Percentiles rank a stretch among this genome's conserved stretches.
Conservation (phyloP, 768 basidiomycete genomes). For the Boletus edulis region DNA sequence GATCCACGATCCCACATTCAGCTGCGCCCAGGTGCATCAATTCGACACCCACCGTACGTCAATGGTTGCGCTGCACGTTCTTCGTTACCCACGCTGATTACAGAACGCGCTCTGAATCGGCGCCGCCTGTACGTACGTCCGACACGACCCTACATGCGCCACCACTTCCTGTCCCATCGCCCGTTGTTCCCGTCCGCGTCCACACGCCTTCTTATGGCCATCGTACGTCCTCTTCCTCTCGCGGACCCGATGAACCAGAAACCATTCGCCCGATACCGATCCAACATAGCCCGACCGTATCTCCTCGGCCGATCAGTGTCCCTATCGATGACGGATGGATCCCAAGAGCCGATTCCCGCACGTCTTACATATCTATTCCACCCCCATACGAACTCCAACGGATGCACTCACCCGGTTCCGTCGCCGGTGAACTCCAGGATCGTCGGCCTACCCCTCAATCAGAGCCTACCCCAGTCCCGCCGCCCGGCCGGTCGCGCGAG, state of each 20-base stretch:
- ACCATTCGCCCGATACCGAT: conserved; percentile 29
- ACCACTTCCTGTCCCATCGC: conserved; percentile 24
- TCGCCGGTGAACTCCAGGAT: conserved; percentile 14
- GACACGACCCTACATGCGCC: conserved; percentile 15
- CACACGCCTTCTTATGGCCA: conserved; percentile 21
- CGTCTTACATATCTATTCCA: conserved; percentile 22
- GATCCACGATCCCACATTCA: conserved; percentile 14
- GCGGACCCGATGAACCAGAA: conserved; percentile 19
- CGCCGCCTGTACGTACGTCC: conserved; percentile 23
- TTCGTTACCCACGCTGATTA: conserved; percentile 12
- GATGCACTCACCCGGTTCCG: conserved; percentile 11
- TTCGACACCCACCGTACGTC: conserved; percentile 26
- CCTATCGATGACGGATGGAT: conserved; percentile 31
- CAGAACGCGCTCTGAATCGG: conserved; percentile 28
- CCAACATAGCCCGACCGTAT: conserved; percentile 17
- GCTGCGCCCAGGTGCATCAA: conserved; percentile 15
- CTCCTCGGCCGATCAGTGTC: conserved; percentile 1
- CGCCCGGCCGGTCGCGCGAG: conserved; percentile 28
- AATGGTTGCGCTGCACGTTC: neutral
- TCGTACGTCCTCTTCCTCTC: conserved; percentile 8
- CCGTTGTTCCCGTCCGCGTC: conserved; percentile 8
- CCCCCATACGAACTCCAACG: conserved; percentile 18
- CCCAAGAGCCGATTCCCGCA: conserved; percentile 26
- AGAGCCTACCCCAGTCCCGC: conserved; percentile 17
- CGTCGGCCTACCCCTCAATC: neutral